Base-by-base conservation (phyloP, 73 alveolate genomes). In the Paramecium octaurelia region DNA sequence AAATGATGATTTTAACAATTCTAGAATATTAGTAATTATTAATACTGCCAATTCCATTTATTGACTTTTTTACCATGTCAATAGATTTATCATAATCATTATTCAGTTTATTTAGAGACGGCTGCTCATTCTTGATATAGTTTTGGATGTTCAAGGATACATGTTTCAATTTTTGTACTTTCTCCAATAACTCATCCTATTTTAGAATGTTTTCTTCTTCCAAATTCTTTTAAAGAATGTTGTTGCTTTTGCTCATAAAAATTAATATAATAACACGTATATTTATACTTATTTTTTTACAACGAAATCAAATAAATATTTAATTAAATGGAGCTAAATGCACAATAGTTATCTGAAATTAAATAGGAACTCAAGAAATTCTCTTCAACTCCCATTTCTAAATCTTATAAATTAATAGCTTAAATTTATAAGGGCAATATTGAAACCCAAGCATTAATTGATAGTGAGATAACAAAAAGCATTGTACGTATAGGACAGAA, bases 121-220 rank as follows among this genome's bases (percentile, higher is more conserved):
- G 91, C 34, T 42, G 43, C 8, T 80, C 76, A 42, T 80, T 80
- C 9, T 44, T 80, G 3, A 80, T n/a, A 48, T 21, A 80, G 2
- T 6, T 18, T 44, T 80, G 24, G 12, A 80, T 80, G 20, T 44
- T 48, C 3, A 80, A 42, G 9, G 91, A 44, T 8, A 42, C 75
- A 14, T 80, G 24, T 46, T 80, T 80, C 16, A 80, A 43, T 46
- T 4, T 43, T 18, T 21, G 1, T 1, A 42, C 91, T 48, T 42
- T 80, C 1, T 40, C 91, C 6, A 80, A 46, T 8, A 80, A n/a
- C 20, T 80, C 77, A 20, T 40, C 48, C 12, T 80, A 34, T 46
- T 46, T 80, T 44, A 80, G 24, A 4, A n/a, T 43, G 48, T 80
- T 80, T 80, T 80, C 91, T 18, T 80, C 91, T 48, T 80, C 91